Evolutionary conservation across 2,329 filamentous ascomycete genomes (phyloP).

Genomic region (Botrytis squamosa): DNA sequence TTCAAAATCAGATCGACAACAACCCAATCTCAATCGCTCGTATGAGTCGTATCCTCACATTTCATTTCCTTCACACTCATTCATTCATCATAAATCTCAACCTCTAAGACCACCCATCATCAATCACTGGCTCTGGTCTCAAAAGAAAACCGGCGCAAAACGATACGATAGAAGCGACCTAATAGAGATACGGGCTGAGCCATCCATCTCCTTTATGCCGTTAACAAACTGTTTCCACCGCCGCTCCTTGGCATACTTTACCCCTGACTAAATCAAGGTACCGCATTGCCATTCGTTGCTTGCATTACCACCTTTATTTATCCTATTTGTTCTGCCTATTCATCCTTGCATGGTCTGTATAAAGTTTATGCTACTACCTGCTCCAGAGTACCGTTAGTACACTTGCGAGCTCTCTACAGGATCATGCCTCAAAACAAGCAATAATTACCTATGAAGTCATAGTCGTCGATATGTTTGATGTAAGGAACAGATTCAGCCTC

Average conservation of each 20-base stretch:
- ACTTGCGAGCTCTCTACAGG: not conserved
- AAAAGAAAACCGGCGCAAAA: not conserved
- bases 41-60: not conserved
- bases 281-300: slow-evolving; percentile 23
- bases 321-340: not conserved
- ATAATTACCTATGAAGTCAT: not conserved
- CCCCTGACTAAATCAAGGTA: slow-evolving; percentile 29
- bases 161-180: not conserved
- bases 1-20: slow-evolving; percentile 4
- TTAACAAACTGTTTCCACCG: slow-evolving; percentile 11
- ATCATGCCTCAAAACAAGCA: not conserved
- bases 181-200: slow-evolving; percentile 7
- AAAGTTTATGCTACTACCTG: not conserved
- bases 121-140: not conserved
- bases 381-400: not conserved
- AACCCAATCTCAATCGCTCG: slow-evolving; percentile 5
- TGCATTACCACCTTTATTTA: not conserved
- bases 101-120: not conserved
- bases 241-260: slow-evolving; percentile 17
- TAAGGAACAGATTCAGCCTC: not conserved
- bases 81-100: not conserved
- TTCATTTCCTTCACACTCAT: not conserved
- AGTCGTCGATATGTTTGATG: not conserved
- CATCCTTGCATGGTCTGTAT: not conserved
- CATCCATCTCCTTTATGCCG: not conserved